A percentile compares a stretch with the other conserved stretches of the same genome.
Evolutionary conservation across 2,329 filamentous ascomycete species (phyloP).

Genomic region (Stenocarpella maydis): DNA sequence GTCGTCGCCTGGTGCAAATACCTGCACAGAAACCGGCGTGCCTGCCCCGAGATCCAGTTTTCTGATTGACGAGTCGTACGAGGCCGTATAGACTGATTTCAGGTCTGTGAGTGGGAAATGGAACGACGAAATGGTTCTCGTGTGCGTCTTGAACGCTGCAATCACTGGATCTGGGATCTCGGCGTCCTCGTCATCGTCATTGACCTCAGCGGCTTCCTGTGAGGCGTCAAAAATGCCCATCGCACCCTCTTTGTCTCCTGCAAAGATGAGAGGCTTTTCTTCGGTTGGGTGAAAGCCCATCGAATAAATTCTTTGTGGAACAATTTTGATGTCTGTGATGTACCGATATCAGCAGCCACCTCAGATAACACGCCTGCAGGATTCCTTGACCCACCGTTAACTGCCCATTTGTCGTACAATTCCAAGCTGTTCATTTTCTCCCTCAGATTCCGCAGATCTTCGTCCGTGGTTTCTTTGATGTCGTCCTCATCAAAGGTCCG

Average conservation of each 20-base stretch:
- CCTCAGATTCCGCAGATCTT: constrained; percentile 75
- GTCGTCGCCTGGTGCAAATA: constrained; percentile 78
- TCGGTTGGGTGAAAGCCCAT: constrained; percentile 88
- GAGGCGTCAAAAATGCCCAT: constrained; percentile 92
- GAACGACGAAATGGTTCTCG: constrained; percentile 86
- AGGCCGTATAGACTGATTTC: constrained; percentile 82
- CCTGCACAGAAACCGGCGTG: constrained; percentile 70
- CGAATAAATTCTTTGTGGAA: constrained; percentile 85
- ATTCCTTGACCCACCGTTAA: constrained; percentile 67
- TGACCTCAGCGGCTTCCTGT: constrained; percentile 64
- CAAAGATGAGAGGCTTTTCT: constrained; percentile 88
- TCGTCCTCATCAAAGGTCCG: constrained; percentile 89
- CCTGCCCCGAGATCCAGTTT: constrained; percentile 85
- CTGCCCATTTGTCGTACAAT: constrained; percentile 84
- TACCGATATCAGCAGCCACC: background rate
- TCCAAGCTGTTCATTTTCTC: constrained; percentile 79
- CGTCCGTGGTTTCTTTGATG: constrained; percentile 79
- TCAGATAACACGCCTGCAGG: background rate
- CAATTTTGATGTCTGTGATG: constrained; percentile 84
- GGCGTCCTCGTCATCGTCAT: constrained; percentile 72
- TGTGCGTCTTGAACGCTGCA: constrained; percentile 88
- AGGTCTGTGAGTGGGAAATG: constrained; percentile 77
- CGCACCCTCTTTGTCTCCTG: constrained; percentile 91
- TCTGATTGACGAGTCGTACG: constrained; percentile 92
- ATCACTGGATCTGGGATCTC: constrained; percentile 79